Evolutionary conservation across 148 eudicot species (phyloP), one percentile per base, ranked within the genome.

Genomic region (Rhododendron henanense): DNA sequence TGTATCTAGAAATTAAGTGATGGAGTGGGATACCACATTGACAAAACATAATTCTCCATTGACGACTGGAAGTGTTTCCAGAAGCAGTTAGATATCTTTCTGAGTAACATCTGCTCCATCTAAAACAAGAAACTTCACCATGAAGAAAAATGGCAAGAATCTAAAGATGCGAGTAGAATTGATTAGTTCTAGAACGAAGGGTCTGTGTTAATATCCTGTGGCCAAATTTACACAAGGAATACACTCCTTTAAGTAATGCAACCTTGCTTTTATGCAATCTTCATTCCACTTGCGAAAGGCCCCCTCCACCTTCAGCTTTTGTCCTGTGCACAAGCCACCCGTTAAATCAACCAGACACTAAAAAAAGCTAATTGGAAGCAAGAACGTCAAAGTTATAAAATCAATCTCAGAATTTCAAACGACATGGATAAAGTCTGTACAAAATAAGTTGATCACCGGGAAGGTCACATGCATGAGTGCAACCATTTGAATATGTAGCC

Each of bases 261-360:
- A 8, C 61, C 25, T 53, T 75, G 86, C 39, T 59, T 25, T 5
- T 19, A 33, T 4, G 28, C 76, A 23, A 73, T 57, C 51, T 73
- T 86, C 85, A 86, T 82, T 75, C 84, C 25, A 86, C 85, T 13
- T 75, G 88, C 13, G 88, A 86, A 48, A 86, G 73, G 16, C 88
- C 88, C 16, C 85, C 85, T 74, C 88, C 85, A 59, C 74, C 53
- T 48, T 86, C 85, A 44, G 88, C 88, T 45, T 21, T 76, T 39
- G 88, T 86, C 88, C 88, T 82, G 85, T 44, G 63, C 19, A 57
- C 3, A 71, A 67, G 41, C 44, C 50, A 59, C 31, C 19, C 18
- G 41, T 4, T 47, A 55, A 44, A 15, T 85, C 65, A 55, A 23
- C 16, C n/a, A 48, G 57, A 35, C 19, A 33, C 35, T 10, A 4